Base-by-base conservation (phyloP, 1,284 basidiomycete genomes). In the Grifola frondosa region DNA sequence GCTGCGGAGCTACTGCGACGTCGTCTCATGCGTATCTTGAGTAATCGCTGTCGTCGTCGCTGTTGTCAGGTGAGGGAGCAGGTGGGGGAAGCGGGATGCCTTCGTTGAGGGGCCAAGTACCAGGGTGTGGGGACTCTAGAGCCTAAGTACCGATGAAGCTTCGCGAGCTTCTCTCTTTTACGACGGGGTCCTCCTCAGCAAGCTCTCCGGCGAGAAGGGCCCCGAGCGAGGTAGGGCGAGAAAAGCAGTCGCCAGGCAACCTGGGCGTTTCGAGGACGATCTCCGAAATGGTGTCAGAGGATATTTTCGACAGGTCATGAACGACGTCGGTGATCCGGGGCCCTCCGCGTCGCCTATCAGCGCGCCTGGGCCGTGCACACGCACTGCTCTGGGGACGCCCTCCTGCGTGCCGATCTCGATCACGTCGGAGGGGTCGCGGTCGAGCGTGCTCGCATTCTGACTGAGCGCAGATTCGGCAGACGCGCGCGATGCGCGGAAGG, bases 101-200 rank as follows among this genome's bases (percentile, higher is more conserved):
- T 62, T 58, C 65, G 20, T 63, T 56, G 40, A 70, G 63, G 22
- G 64, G 25, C 81, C 83, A 33, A 84, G 71, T 13, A 86, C 80
- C 32, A 88, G 74, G 52, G 75, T 10, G 76, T 62, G 15, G 88
- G 88, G 21, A 91, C 84, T 30, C 78, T 76, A 24, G 84, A 87
- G 17, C 88, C 88, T 22, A 91, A 73, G 66, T 83, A 89, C 31
- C 88, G 84, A 62, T 90, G 85, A 6, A 91, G 72, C 60, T 82
- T 89, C 5, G 84, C 83, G 24, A 91, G 68, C 54, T 80, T 81
- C 53, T 86, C 84, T 37, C 88, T 74, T 60, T 84, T 87, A 48
- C 78, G 73, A 44, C 78, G 71, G 48, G 77, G 46, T 84, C 78
- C 21, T 77, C 75, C 44, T 87, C 81, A 16, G 68, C 74, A 48